Conservation (phyloP, 495 filamentous ascomycete genomes). For the Umbilicaria muhlenbergii region DNA sequence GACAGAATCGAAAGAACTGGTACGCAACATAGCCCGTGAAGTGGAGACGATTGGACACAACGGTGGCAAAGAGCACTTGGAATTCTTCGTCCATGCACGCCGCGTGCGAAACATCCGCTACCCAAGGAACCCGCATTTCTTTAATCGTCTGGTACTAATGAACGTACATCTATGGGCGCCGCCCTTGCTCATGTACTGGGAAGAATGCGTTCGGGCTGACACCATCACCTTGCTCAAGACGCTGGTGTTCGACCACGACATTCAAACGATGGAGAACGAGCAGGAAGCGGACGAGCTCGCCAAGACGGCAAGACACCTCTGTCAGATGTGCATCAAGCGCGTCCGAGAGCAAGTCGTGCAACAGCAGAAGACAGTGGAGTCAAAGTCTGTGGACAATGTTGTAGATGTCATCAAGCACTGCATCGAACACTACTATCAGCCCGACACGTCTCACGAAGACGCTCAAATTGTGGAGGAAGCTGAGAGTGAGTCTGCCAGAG, state of each 20-base stretch:
- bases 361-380: conserved; percentile 16
- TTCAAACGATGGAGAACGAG: conserved; percentile 15
- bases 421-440: conserved; percentile 21
- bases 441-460: conserved; percentile 26
- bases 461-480: conserved; percentile 18
- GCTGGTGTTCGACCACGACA: conserved; percentile 33
- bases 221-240: conserved; percentile 40
- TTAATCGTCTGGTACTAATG: conserved; percentile 31
- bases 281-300: conserved; percentile 17
- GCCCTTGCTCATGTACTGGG: conserved; percentile 46
- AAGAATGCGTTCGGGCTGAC: conserved; percentile 33
- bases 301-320: conserved; percentile 21
- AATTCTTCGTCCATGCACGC: conserved; percentile 37
- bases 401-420: conserved; percentile 26
- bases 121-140: conserved; percentile 18
- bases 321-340: conserved; percentile 20
- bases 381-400: conserved; percentile 24
- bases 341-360: conserved; percentile 14
- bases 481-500: conserved; percentile 20
- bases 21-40: conserved; percentile 35
- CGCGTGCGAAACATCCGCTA: conserved; percentile 25
- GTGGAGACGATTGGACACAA: conserved; percentile 38
- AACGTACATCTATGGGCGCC: conserved; percentile 50
- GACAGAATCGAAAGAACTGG: conserved; percentile 24
- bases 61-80: conserved; percentile 42